A percentile compares a stretch with the other conserved stretches of the same genome.
Conservation (phyloP, 495 filamentous ascomycete genomes). For the Daldinia childiae region DNA sequence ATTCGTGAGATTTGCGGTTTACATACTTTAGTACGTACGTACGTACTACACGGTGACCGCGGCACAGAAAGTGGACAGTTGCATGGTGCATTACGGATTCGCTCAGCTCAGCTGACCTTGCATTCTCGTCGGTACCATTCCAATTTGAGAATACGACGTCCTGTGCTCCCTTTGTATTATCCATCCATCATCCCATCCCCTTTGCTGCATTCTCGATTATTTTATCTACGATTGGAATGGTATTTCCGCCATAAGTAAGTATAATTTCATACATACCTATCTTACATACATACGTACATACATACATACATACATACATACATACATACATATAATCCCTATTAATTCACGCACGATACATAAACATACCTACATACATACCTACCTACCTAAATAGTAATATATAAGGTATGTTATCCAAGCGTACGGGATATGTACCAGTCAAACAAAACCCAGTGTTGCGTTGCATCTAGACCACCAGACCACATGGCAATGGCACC, state of each 20-base stretch:
- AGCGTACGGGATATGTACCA: not conserved
- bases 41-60: not conserved
- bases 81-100: constrained; percentile 24
- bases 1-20: not conserved
- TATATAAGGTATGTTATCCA: no score
- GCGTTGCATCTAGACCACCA: constrained; percentile 21
- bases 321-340: no score
- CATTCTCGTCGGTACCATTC: constrained; percentile 39
- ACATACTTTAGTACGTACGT: no score
- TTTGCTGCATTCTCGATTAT: not conserved
- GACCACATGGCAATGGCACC: constrained; percentile 10
- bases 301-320: no score
- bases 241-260: no score
- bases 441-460: not conserved
- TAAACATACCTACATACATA: no score
- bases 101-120: constrained; percentile 41
- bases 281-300: no score
- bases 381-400: no score
- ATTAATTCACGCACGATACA: no score
- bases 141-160: constrained; percentile 40
- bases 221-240: not conserved
- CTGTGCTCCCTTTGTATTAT: constrained; percentile 22
- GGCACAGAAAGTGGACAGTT: constrained; percentile 28
- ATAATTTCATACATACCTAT: no score
- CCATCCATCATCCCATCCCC: not conserved